Percentiles rank a stretch among this genome's conserved stretches.
phyloP scores from a whole-genome alignment of 2,329 filamentous ascomycete genomes.

The Colletotrichum tofieldiae region DNA sequence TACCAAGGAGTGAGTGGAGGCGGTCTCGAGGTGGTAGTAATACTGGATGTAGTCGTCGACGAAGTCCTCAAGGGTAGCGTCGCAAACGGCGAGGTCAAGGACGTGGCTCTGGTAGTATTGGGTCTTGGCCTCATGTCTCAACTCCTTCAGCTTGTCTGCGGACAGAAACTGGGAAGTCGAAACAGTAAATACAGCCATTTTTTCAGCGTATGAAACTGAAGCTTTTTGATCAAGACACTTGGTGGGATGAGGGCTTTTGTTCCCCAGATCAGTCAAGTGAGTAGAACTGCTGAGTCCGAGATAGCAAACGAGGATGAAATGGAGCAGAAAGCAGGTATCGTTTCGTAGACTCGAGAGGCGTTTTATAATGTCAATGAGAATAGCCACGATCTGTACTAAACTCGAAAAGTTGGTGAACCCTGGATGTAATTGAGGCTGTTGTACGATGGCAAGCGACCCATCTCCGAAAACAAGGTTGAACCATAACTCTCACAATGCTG shows the following conservation, averaged over 20 bases:
- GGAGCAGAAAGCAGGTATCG: too few species aligned
- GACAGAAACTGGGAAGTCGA: neutral
- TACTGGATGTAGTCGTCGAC: conserved; percentile 32
- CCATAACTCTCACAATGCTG: neutral
- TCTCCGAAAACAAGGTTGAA: neutral
- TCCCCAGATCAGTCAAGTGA: neutral
- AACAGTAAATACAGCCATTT: neutral
- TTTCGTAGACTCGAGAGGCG: neutral
- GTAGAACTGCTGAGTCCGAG: neutral
- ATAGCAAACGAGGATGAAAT: neutral
- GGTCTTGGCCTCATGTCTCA: conserved; percentile 26
- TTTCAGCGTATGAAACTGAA: neutral
- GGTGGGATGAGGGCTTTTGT: neutral
- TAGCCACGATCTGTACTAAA: neutral
- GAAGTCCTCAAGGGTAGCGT: conserved; percentile 22
- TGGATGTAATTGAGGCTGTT: neutral
- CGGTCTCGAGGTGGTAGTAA: conserved; percentile 9
- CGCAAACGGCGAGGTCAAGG: conserved; percentile 12
- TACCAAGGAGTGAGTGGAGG: neutral
- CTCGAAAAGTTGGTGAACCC: neutral
- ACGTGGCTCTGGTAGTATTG: conserved; percentile 8
- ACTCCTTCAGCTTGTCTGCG: neutral
- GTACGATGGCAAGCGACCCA: neutral
- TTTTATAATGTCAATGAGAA: neutral
- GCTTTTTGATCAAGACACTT: neutral